Evolutionary conservation across 805 yeast genomes (phyloP).

Genomic region (Hemisphaericaspora nanyangensis): DNA sequence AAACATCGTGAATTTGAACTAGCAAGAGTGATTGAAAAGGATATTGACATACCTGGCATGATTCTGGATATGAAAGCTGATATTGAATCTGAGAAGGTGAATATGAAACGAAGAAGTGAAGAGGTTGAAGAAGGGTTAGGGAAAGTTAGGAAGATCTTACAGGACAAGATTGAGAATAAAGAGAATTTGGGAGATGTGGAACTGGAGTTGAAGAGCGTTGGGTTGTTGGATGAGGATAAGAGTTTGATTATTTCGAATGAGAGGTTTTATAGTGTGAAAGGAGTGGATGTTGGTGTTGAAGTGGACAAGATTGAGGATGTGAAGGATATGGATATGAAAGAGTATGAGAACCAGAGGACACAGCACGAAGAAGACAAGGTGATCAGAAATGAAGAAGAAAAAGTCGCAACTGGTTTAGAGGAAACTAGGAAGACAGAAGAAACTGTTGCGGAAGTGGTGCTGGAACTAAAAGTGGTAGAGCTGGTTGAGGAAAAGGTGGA

Average conservation of each 20-base stretch:
- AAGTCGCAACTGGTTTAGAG: too few species aligned
- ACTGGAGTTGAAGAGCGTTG: constrained; percentile 12
- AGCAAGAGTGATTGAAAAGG: constrained; percentile 9
- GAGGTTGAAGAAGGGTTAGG: constrained; percentile 2
- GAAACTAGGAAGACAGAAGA: too few species aligned
- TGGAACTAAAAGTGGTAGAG: too few species aligned
- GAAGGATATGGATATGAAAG: constrained; percentile 15
- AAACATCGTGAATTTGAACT: constrained; percentile 8
- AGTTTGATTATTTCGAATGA: constrained; percentile 13
- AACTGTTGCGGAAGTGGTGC: too few species aligned
- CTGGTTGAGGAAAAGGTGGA: too few species aligned
- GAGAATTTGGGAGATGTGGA: constrained; percentile 13
- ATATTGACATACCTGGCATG: constrained; percentile 12
- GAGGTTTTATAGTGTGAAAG: constrained; percentile 8
- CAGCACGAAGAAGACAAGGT: neutral
- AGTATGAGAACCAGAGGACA: constrained; percentile 9
- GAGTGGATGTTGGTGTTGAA: constrained; percentile 7
- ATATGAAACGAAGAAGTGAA: neutral
- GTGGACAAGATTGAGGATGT: constrained; percentile 23
- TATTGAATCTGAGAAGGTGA: constrained; percentile 10
- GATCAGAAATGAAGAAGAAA: neutral
- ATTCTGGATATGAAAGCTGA: constrained; percentile 21
- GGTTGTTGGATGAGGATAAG: constrained; percentile 13
- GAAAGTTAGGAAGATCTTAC: constrained; percentile 4
- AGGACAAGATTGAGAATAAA: constrained; percentile 13